phyloP scores from a whole-genome alignment of 305 asterid species.

The Plantago lanceolata region DNA sequence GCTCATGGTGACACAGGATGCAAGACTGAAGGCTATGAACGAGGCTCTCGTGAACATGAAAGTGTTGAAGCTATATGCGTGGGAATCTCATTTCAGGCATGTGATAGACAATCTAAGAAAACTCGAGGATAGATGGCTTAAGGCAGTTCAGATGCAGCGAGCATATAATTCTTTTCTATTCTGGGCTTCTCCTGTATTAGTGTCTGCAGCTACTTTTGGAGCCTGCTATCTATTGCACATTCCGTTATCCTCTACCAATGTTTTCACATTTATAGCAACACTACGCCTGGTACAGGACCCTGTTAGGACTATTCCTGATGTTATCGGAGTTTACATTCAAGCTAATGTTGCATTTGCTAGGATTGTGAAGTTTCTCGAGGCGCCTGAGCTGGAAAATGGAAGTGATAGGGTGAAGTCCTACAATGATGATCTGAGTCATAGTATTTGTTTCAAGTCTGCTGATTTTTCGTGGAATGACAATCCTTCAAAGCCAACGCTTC shows the following conservation, averaged over 20 bases:
- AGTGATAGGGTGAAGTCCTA: conserved; percentile 32
- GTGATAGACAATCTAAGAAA: conserved; percentile 53
- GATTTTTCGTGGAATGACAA: conserved; percentile 73
- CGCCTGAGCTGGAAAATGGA: conserved; percentile 59
- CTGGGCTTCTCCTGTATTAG: conserved; percentile 84
- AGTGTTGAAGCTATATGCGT: conserved; percentile 78
- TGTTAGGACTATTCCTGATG: conserved; percentile 77
- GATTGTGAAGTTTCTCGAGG: conserved; percentile 66
- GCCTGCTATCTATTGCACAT: conserved; percentile 72
- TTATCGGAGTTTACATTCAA: conserved; percentile 76
- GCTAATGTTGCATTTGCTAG: conserved; percentile 78
- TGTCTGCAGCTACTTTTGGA: conserved; percentile 85
- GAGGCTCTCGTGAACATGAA: conserved; percentile 89
- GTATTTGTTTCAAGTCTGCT: conserved; percentile 49
- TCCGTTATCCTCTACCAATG: conserved; percentile 70
- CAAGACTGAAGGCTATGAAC: conserved; percentile 58
- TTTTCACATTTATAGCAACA: conserved; percentile 90
- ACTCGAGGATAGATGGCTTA: conserved; percentile 68
- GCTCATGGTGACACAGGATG: conserved; percentile 83
- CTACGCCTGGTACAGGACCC: conserved; percentile 89
- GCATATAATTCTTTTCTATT: conserved; percentile 78
- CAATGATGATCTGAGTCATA: conserved; percentile 23
- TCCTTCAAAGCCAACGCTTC: conserved; percentile 47
- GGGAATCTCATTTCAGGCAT: conserved; percentile 75
- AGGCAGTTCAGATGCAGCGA: conserved; percentile 65